These are phyloP conservation scores for Lactarius quietus DNA, from an alignment of 768 basidiomycete species.

Conservation along the genomic window DNA sequence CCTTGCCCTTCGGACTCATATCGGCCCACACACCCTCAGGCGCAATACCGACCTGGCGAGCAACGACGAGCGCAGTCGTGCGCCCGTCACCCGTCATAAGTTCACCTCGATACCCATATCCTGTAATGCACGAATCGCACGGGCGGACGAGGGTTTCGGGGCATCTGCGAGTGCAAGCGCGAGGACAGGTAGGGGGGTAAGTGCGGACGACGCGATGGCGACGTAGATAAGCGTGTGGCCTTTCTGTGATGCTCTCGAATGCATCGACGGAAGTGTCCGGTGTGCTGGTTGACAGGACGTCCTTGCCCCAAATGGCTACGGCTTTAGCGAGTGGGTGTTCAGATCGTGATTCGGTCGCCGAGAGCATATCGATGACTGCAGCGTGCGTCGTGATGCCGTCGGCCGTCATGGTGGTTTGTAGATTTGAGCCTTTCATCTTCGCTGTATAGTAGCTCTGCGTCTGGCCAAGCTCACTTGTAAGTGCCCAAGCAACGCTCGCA, in stretches of 20 bases:
- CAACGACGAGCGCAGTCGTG: constrained; percentile 83
- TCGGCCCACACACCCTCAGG: constrained; percentile 83
- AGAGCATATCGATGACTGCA: constrained; percentile 73
- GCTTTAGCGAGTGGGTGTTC: constrained; percentile 97
- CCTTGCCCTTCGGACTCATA: constrained; percentile 96
- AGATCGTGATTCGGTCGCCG: constrained; percentile 84
- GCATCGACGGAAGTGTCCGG: constrained; percentile 57
- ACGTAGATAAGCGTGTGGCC: constrained; percentile 89
- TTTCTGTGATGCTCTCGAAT: constrained; percentile 80
- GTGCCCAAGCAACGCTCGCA: constrained; percentile 71
- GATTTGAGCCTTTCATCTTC: constrained; percentile 24
- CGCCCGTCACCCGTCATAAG: constrained; percentile 93
- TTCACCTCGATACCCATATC: constrained; percentile 90
- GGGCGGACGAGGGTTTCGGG: constrained; percentile 78
- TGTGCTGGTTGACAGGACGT: constrained; percentile 44
- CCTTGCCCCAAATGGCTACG: constrained; percentile 77
- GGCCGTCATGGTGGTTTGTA: constrained; percentile 40
- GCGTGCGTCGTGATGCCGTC: constrained; percentile 60
- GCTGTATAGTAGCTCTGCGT: constrained; percentile 17
- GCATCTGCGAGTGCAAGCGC: constrained; percentile 84
- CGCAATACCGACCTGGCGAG: constrained; percentile 83
- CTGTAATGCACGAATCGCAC: constrained; percentile 77
- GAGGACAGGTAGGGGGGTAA: constrained; percentile 59
- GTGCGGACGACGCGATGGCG: constrained; percentile 50
- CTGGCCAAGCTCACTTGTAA: constrained; percentile 35